Conservation (phyloP, 2,329 filamentous ascomycete species). For the Diaporthe australafricana region DNA sequence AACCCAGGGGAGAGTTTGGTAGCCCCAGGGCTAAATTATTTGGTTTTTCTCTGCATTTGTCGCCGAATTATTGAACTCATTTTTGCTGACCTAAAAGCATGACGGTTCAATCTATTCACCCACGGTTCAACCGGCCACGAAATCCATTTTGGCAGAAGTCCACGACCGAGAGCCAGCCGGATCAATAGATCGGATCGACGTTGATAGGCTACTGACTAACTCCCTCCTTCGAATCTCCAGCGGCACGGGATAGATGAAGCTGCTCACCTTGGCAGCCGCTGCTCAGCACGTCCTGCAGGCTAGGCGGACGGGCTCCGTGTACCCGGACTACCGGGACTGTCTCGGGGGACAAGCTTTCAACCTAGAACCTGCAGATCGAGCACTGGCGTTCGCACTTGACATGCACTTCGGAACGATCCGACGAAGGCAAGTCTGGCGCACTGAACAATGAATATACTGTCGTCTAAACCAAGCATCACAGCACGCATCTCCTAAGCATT, state of each 20-base stretch:
- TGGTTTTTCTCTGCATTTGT: not conserved
- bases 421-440: not conserved
- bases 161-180: slow-evolving; percentile 7
- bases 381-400: slow-evolving; percentile 8
- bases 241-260: slow-evolving; percentile 18
- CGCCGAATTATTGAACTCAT: slow-evolving; percentile 12
- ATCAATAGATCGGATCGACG: slow-evolving; percentile 14
- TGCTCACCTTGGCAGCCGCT: slow-evolving; percentile 22
- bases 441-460: not conserved
- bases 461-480: not conserved
- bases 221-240: slow-evolving; percentile 14
- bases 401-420: slow-evolving; percentile 23
- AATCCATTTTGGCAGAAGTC: slow-evolving; percentile 16
- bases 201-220: not conserved
- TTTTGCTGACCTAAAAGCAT: not conserved
- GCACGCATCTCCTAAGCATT: not conserved
- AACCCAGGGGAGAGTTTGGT: slow-evolving; percentile 11
- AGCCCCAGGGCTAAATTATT: slow-evolving; percentile 6
- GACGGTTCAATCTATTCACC: not conserved
- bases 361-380: slow-evolving; percentile 13
- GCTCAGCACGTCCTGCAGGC: not conserved
- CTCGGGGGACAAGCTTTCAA: slow-evolving; percentile 18
- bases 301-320: not conserved
- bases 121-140: not conserved
- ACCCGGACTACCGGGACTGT: slow-evolving; percentile 7